phyloP scores from a whole-genome alignment of 768 basidiomycete genomes.

The Clavulina sp. region DNA sequence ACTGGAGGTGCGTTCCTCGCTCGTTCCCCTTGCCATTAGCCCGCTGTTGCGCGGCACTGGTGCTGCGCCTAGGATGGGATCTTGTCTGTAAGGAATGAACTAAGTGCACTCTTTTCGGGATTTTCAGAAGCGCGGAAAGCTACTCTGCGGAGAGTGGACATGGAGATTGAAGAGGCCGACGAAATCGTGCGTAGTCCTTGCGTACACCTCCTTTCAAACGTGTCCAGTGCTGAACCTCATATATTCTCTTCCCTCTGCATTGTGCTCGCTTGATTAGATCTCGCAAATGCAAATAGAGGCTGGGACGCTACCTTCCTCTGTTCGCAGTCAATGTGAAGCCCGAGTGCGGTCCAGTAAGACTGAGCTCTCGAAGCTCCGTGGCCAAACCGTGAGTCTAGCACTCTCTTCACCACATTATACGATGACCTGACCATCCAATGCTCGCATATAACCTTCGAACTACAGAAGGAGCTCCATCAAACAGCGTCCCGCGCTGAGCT shows the following conservation, averaged over 20 bases:
- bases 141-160: slow-evolving; percentile 65
- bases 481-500: slow-evolving; percentile 61
- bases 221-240: slow-evolving; percentile 2
- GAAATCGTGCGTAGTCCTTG: slow-evolving; percentile 56
- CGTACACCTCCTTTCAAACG: background rate
- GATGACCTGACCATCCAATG: background rate
- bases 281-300: slow-evolving; percentile 99
- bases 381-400: slow-evolving; percentile 26
- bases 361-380: slow-evolving; percentile 64
- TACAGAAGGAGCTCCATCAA: slow-evolving; percentile 47
- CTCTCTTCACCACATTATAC: background rate
- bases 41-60: background rate
- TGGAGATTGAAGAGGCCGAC: slow-evolving; percentile 95
- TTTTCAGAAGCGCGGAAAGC: slow-evolving; percentile 62
- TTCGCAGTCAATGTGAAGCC: slow-evolving; percentile 57
- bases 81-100: background rate
- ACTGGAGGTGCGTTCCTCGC: slow-evolving; percentile 42
- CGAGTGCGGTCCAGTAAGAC: slow-evolving; percentile 61
- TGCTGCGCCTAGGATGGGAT: background rate
- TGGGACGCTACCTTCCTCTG: slow-evolving; percentile 77
- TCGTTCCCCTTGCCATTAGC: background rate
- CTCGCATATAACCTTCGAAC: background rate
- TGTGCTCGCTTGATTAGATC: slow-evolving; percentile 32
- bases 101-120: background rate
- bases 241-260: background rate